Conservation (phyloP, 2,329 filamentous ascomycete species). For the Aspergillus ruber region DNA sequence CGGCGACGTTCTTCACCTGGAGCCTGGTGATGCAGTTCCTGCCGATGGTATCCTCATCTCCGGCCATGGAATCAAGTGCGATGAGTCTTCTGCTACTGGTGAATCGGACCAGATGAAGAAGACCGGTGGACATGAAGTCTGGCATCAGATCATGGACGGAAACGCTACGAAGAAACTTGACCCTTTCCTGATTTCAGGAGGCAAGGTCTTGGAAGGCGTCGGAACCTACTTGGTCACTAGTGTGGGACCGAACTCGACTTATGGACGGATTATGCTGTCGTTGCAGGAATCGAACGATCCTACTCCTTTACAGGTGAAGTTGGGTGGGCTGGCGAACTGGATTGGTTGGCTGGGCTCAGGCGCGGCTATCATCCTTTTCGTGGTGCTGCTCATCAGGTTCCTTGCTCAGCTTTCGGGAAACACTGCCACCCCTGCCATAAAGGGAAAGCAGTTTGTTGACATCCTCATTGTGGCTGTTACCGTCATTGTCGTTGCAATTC, state of each 20-base stretch:
- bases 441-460: conserved; percentile 70
- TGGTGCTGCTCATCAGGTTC: conserved; percentile 81
- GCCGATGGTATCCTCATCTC: conserved; percentile 65
- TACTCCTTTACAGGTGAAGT: conserved; percentile 69
- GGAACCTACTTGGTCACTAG: conserved; percentile 69
- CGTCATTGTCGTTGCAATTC: conserved; percentile 73
- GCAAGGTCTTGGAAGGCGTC: conserved; percentile 69
- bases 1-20: conserved; percentile 63
- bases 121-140: conserved; percentile 54
- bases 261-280: conserved; percentile 68
- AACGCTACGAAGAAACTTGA: conserved; percentile 53
- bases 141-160: conserved; percentile 49
- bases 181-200: conserved; percentile 73
- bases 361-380: conserved; percentile 70
- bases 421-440: conserved; percentile 55
- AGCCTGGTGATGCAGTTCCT: conserved; percentile 63
- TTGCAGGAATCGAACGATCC: conserved; percentile 68
- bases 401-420: conserved; percentile 58
- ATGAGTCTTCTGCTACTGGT: conserved; percentile 67
- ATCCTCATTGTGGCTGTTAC: conserved; percentile 75
- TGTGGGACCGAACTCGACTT: conserved; percentile 66
- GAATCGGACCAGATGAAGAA: conserved; percentile 69
- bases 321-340: conserved; percentile 68
- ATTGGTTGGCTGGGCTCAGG: conserved; percentile 71
- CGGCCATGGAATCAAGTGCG: conserved; percentile 62